Base-by-base conservation (phyloP, 2,329 filamentous ascomycete species). In the Epichloe festucae region DNA sequence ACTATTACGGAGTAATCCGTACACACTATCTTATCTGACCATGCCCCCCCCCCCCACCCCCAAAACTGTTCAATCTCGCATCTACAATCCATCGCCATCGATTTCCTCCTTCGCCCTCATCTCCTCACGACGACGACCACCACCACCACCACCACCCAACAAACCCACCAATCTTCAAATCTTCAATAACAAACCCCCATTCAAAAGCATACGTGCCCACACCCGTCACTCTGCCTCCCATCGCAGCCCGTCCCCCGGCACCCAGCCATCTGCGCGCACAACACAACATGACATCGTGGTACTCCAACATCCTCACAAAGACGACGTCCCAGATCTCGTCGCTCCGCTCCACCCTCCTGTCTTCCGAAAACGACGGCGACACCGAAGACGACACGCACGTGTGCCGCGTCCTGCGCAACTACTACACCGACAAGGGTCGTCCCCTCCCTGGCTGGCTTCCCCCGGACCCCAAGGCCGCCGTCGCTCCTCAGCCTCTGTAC, bases 381-480 rank as follows among this genome's bases (percentile, higher is more conserved):
- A 84, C 81, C 56, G 79, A 94, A 69, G 90, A 97, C 71, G 89
- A 95, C 71, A 94, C 89, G 3, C 89, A 97, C 72, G 86, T 97
- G 62, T 94, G 88, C 70, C 87, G 93, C 61, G 89, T 95, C 38
- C 81, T 98, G 27, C 86, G 93, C 61, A 85, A 82, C 60, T 95
- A 97, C 76, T 97, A 98, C 75, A 80, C 75, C 49, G 90, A 97
- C 67, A 93, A 94, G 64, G 87, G 85, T 59, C 82, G 84, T 21
- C 76, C 82, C 2, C 86, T 90, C 56, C 93, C 93, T 1, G 70
- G 75, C 59, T 97, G 93, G 91, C 82, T 97, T 7, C 89, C 90
- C 7, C 7, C 84, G 87, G 5, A 88, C 95, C 66, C 90, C 89
- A n/a, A 91, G 88, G 68, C 31, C 27, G 27, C 31, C 31, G 31